A percentile compares a stretch with the other conserved stretches of the same genome.
Conservation (phyloP, 192 early-diverging fungal genomes). For the Coemansia sp. region DNA sequence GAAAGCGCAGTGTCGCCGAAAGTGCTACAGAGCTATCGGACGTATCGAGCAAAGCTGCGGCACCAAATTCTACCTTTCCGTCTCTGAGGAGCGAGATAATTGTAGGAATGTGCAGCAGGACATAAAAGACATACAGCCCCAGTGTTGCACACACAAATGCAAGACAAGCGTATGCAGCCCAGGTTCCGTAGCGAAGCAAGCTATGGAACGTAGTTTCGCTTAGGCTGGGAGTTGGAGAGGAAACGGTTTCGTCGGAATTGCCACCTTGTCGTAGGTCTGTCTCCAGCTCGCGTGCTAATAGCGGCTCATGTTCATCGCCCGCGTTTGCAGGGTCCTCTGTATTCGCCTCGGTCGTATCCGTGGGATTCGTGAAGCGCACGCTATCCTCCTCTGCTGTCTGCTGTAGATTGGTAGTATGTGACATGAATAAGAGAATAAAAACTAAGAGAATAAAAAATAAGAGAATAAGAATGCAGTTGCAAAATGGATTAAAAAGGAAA, state of each 20-base stretch:
- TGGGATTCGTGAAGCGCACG: not conserved
- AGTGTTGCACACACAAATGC: conserved; percentile 19
- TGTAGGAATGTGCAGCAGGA: conserved; percentile 22
- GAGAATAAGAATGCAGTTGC: not conserved
- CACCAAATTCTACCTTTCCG: conserved; percentile 21
- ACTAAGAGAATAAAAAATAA: not conserved
- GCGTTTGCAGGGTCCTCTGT: not conserved
- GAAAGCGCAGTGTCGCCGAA: conserved; percentile 26
- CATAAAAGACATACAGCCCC: conserved; percentile 39
- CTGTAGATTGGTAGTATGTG: not conserved
- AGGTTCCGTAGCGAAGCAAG: conserved; percentile 8
- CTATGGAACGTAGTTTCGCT: not conserved
- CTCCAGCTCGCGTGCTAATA: conserved; percentile 9
- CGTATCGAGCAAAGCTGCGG: conserved; percentile 28
- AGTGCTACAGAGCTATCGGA: conserved; percentile 24
- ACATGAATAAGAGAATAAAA: not conserved
- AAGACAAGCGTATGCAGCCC: conserved; percentile 21
- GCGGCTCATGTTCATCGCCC: conserved; percentile 27
- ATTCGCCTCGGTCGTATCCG: not conserved
- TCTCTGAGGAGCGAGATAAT: conserved; percentile 13
- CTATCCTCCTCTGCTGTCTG: not conserved
- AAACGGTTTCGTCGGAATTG: not conserved
- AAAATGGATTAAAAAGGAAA: not conserved
- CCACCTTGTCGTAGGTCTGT: conserved; percentile 1
- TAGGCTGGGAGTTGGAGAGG: not conserved